Evolutionary conservation across 768 basidiomycete species (phyloP).

Genomic region (Termitomyces sp.): DNA sequence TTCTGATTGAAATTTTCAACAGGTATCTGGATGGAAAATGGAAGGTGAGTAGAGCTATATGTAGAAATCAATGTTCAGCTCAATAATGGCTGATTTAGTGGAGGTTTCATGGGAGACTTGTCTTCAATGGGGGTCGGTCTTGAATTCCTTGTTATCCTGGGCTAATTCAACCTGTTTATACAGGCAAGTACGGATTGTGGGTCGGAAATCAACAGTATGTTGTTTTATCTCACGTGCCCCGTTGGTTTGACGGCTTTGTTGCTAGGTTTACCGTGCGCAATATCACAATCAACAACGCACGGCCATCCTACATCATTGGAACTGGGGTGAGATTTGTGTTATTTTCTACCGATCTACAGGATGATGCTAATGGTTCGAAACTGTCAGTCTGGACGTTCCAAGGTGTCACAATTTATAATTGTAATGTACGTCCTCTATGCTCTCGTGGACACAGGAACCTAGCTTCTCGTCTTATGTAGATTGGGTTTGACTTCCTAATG

Average conservation of each 20-base stretch:
- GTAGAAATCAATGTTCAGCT: no score
- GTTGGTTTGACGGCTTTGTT: neutral
- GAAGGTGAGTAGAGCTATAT: slow-evolving; percentile 43
- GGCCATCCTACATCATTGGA: slow-evolving; percentile 16
- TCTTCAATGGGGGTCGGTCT: slow-evolving; percentile 41
- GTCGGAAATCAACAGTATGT: slow-evolving; percentile 76
- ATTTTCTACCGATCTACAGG: neutral
- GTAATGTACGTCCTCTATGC: slow-evolving; percentile 23
- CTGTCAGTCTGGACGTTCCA: slow-evolving; percentile 40
- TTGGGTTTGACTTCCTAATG: slow-evolving; percentile 10
- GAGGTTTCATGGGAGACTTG: slow-evolving; percentile 50
- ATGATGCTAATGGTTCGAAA: neutral
- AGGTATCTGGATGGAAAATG: slow-evolving; percentile 69
- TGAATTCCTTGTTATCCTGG: neutral
- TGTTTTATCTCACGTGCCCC: neutral
- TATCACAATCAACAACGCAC: slow-evolving; percentile 37
- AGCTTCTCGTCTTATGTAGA: neutral
- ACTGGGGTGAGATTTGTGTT: slow-evolving; percentile 11
- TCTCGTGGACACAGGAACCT: neutral
- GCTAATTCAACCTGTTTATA: neutral
- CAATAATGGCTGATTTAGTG: slow-evolving; percentile 17
- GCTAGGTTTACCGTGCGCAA: slow-evolving; percentile 58
- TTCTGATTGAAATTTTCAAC: neutral
- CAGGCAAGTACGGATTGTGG: slow-evolving; percentile 64
- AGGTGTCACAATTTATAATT: slow-evolving; percentile 31